Base-by-base conservation (phyloP, 371 early-diverging fungal species). In the Apophysomyces elegans region DNA sequence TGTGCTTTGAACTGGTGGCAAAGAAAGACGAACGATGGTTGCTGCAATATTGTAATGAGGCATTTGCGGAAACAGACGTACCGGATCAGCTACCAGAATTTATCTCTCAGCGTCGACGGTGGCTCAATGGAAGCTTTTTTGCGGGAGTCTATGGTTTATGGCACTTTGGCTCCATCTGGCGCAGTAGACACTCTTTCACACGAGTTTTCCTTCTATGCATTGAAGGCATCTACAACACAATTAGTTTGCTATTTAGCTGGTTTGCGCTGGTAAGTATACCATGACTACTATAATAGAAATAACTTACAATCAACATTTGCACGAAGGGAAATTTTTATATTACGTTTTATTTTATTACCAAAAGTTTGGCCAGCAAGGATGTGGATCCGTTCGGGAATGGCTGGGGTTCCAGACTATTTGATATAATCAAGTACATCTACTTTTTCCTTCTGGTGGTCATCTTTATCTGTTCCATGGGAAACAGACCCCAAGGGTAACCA, bases 391-490 rank as follows among this genome's bases (percentile, higher is more conserved):
- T 91, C 73, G 86, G 83, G 5, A 66, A 78, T 47, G 88, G 88
- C 18, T 89, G 81, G 78, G 90, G 91, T 5, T 74, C 79, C 58
- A 70, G 73, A 21, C 68, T 93, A 13, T 88, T 89, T 73, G 79
- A 86, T 45, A 72, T 88, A 5, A 81, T 90, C 62, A 79, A 89
- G 5, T 86, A 87, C 68, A 62, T 91, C 37, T 96, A 96, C 72
- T 75, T 92, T 8, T 83, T 91, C 64, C 83, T 94, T 11, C 80
- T 96, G 45, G 80, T 91, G 16, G 81, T 88, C 36, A 84, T 90
- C 35, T 94, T 95, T 70, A 91, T 96, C 38, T 86, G 90, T 56
- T 91, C 96, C 41, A 85, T 97, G 81, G 97, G 97, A 41, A 96
- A 97, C 72, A 84, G 95, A 2, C 96, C 96, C 7, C 95, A 96